Conservation (phyloP, 2,329 filamentous ascomycete species). For the Epichloe brachyelytri region DNA sequence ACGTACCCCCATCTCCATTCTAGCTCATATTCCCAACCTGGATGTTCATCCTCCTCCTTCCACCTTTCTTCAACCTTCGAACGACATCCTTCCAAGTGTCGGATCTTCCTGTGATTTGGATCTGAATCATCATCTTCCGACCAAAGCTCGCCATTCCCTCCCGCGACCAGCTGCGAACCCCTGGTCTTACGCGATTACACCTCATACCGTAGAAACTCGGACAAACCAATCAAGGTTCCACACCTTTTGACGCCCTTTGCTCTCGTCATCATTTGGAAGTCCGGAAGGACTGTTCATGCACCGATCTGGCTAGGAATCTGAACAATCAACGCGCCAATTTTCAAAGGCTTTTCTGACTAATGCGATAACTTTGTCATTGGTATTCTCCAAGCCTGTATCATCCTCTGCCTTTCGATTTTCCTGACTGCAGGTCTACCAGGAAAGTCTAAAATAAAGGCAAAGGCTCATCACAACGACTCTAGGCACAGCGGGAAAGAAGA, state of each 20-base stretch:
- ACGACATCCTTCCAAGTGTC: not conserved
- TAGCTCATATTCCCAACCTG: not conserved
- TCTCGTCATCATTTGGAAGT: not conserved
- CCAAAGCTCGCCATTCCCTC: not conserved
- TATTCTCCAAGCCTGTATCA: not conserved
- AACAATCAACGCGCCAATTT: not conserved
- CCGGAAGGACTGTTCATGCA: not conserved
- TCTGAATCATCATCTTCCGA: not conserved
- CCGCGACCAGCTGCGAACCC: not conserved
- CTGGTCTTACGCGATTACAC: not conserved
- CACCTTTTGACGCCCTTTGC: not conserved
- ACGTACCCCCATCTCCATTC: not conserved
- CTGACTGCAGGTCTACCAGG: constrained; percentile 1
- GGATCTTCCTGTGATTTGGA: not conserved
- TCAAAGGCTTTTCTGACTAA: not conserved
- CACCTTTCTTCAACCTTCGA: not conserved
- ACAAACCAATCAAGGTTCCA: not conserved
- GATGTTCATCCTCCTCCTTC: not conserved
- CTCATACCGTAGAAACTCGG: not conserved
- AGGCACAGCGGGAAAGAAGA: not conserved
- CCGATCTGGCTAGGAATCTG: not conserved
- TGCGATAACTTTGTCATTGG: not conserved
- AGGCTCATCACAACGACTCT: not conserved
- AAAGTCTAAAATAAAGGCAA: not conserved
- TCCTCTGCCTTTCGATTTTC: not conserved